Percentiles rank a stretch among this genome's conserved stretches.
phyloP scores from a whole-genome alignment of 2,329 filamentous ascomycete genomes.

The Aplosporella prunicola region DNA sequence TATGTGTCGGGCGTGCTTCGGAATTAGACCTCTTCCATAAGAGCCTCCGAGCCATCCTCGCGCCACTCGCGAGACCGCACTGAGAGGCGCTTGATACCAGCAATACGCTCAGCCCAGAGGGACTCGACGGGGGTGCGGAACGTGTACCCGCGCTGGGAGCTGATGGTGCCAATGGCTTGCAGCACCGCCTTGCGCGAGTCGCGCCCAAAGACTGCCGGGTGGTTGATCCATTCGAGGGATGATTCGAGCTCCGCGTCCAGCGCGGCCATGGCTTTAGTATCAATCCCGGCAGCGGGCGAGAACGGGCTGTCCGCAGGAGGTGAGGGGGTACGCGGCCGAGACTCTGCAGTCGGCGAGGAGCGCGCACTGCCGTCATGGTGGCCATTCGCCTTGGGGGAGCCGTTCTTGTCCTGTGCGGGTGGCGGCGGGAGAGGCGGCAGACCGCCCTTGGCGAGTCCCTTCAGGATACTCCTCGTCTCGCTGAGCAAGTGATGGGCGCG shows the following conservation, averaged over 20 bases:
- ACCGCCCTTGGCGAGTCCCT: conserved; percentile 89
- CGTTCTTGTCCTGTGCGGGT: conserved; percentile 25
- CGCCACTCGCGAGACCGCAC: conserved; percentile 86
- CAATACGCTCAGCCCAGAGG: conserved; percentile 76
- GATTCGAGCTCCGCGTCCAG: conserved; percentile 86
- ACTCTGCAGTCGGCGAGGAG: conserved; percentile 23
- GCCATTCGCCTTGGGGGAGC: conserved; percentile 22
- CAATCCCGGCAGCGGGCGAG: conserved; percentile 63
- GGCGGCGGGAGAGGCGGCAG: conserved; percentile 76
- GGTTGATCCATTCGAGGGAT: conserved; percentile 93
- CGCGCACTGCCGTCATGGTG: conserved; percentile 17
- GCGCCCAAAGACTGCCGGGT: conserved; percentile 86
- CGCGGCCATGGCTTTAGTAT: conserved; percentile 68
- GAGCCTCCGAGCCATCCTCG: conserved; percentile 68
- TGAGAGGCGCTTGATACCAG: conserved; percentile 70
- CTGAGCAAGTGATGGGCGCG: conserved; percentile 84
- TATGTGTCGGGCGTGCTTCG: too few species aligned
- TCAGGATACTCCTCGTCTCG: conserved; percentile 90
- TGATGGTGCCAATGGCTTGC: conserved; percentile 94
- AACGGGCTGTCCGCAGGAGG: conserved; percentile 38
- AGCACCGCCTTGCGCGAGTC: conserved; percentile 93
- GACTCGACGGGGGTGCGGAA: conserved; percentile 84
- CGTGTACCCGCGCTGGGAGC: conserved; percentile 85
- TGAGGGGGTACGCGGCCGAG: conserved; percentile 26
- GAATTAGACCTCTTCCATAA: conserved; percentile 41